These are phyloP conservation scores for Phascolomyces articulosus DNA, from an alignment of 371 early-diverging fungal species.

Conservation along the genomic window DNA sequence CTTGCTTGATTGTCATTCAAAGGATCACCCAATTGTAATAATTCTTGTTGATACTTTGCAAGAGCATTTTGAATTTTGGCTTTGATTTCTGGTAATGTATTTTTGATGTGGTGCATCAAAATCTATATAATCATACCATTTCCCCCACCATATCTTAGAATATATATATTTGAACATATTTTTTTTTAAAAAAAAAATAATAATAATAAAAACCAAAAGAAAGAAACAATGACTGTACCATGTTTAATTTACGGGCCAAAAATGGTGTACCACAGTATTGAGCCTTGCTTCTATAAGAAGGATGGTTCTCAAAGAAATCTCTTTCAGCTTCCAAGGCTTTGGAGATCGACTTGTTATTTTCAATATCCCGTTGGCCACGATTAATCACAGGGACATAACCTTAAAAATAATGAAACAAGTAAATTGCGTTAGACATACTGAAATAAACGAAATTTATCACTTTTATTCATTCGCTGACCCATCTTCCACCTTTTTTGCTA, in stretches of 20 bases:
- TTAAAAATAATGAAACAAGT: no score
- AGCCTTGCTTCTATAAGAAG: conserved; percentile 92
- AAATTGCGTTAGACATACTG: no score
- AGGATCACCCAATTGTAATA: conserved; percentile 90
- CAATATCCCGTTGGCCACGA: conserved; percentile 97
- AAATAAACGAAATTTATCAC: no score
- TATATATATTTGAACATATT: no score
- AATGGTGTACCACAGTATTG: conserved; percentile 99
- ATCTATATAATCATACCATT: conserved; percentile 56
- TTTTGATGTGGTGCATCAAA: conserved; percentile 97
- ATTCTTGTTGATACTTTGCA: conserved; percentile 84
- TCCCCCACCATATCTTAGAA: no score
- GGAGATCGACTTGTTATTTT: conserved; percentile 85
- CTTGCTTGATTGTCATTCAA: conserved; percentile 78
- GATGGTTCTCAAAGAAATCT: conserved; percentile 92
- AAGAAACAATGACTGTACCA: conserved; percentile 48
- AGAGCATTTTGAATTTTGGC: conserved; percentile 88
- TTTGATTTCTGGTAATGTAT: conserved; percentile 97
- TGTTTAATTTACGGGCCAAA: conserved; percentile 93
- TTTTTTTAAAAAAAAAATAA: no score
- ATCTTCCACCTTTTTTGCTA: no score
- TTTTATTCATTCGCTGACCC: no score
- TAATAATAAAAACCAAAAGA: no score
- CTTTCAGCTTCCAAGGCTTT: conserved; percentile 90
- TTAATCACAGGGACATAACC: conserved; percentile 96